Conservation (phyloP, 192 early-diverging fungal genomes). For the Chytriomyces sp. region DNA sequence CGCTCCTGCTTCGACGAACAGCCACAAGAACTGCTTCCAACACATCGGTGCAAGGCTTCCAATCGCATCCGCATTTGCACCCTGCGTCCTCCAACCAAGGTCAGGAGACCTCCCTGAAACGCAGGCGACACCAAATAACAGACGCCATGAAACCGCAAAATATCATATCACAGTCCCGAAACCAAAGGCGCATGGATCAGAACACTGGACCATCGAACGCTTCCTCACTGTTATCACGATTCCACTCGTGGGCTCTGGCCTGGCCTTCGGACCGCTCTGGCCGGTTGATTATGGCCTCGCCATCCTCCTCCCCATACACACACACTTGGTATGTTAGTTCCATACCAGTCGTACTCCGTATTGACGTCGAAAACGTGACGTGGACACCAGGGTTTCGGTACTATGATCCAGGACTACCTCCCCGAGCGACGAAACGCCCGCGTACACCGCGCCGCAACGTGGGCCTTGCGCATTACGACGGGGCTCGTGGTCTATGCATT, state of each 20-base stretch:
- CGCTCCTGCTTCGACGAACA: not conserved
- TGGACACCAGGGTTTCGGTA: constrained; percentile 60
- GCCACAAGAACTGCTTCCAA: not conserved
- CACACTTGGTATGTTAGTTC: constrained; percentile 61
- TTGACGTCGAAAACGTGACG: not conserved
- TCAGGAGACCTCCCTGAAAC: not conserved
- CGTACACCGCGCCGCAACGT: constrained; percentile 62
- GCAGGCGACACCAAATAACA: not conserved
- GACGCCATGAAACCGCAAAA: no score
- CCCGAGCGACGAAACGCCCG: constrained; percentile 64
- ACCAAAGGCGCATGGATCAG: constrained; percentile 73
- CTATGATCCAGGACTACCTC: constrained; percentile 80
- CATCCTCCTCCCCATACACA: constrained; percentile 86
- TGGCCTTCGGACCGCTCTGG: constrained; percentile 76
- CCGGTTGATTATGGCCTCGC: constrained; percentile 86
- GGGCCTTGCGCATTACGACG: constrained; percentile 70
- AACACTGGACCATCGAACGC: constrained; percentile 97
- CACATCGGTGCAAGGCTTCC: not conserved
- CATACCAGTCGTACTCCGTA: not conserved
- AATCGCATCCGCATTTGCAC: not conserved
- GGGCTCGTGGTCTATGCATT: constrained; percentile 76
- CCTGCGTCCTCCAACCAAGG: not conserved
- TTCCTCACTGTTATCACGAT: constrained; percentile 70
- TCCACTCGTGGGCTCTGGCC: constrained; percentile 76
- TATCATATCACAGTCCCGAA: no score